phyloP scores from a whole-genome alignment of 2,329 filamentous ascomycete species.

The Neofusicoccum cordaticola region DNA sequence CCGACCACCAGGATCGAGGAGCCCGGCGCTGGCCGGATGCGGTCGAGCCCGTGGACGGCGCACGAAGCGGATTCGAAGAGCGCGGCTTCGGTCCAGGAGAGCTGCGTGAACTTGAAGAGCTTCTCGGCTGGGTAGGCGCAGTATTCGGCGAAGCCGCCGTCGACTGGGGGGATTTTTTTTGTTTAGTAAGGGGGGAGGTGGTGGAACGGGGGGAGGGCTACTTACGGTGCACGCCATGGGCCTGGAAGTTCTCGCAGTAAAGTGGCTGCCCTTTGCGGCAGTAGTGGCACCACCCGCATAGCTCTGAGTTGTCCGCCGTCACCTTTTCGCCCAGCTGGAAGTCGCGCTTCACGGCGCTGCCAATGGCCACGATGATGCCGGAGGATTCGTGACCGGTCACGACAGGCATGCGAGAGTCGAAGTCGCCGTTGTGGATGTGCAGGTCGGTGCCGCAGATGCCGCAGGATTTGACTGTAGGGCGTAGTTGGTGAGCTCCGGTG shows the following conservation, averaged over 20 bases:
- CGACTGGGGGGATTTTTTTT: conserved; percentile 42
- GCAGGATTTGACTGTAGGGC: conserved; percentile 17
- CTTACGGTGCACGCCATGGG: conserved; percentile 58
- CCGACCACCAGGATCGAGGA: conserved; percentile 65
- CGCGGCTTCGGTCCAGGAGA: conserved; percentile 66
- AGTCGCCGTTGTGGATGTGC: conserved; percentile 68
- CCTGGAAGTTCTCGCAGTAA: conserved; percentile 67
- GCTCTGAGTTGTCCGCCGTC: conserved; percentile 60
- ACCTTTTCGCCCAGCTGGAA: conserved; percentile 64
- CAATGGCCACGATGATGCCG: conserved; percentile 60
- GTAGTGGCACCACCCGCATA: conserved; percentile 72
- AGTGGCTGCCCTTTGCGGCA: conserved; percentile 66
- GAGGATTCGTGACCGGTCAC: conserved; percentile 62
- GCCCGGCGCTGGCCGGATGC: conserved; percentile 64
- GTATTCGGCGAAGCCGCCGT: conserved; percentile 73
- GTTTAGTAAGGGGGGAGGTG: neutral
- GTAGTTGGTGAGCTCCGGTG: no score
- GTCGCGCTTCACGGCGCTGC: conserved; percentile 54
- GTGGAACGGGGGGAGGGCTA: neutral
- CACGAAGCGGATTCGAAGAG: conserved; percentile 69
- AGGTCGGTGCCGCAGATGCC: conserved; percentile 29
- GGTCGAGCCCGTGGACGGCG: conserved; percentile 67
- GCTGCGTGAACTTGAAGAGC: conserved; percentile 65
- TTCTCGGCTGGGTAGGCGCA: conserved; percentile 54
- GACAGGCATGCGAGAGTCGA: conserved; percentile 40